These are phyloP conservation scores for Mycena vulgaris DNA, from an alignment of 768 basidiomycete species.

Conservation along the genomic window DNA sequence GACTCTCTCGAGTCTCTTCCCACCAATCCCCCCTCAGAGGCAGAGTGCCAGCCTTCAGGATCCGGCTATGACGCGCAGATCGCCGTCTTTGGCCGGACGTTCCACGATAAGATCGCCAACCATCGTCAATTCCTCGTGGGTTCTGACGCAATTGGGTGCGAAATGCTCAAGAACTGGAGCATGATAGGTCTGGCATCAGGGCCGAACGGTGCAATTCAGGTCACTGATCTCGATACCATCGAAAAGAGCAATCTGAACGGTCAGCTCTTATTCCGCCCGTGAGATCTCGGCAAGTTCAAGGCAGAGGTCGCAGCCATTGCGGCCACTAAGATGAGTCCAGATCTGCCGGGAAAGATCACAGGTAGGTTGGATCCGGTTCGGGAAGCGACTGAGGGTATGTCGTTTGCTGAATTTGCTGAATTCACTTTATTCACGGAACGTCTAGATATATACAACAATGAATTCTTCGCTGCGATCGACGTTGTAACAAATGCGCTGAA, in stretches of 20 bases:
- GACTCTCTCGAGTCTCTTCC: constrained; percentile 98
- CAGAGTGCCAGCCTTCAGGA: constrained; percentile 85
- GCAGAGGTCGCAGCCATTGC: constrained; percentile 93
- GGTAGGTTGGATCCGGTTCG: constrained; percentile 96
- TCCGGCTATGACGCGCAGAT: constrained; percentile 95
- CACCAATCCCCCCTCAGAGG: constrained; percentile 78
- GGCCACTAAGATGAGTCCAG: constrained; percentile 96
- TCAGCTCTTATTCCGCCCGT: constrained; percentile 97
- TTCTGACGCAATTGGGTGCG: constrained; percentile 99
- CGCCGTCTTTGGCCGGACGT: constrained; percentile 93
- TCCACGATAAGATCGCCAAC: constrained; percentile 93
- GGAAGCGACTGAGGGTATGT: constrained; percentile 90
- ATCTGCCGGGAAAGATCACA: constrained; percentile 86
- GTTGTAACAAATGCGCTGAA: constrained; percentile 98
- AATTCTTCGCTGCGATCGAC: constrained; percentile 90
- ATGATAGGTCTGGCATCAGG: constrained; percentile 96
- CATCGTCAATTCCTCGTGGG: constrained; percentile 97
- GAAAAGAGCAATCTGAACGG: constrained; percentile 99
- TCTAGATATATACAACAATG: constrained; percentile 88
- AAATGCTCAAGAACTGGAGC: constrained; percentile 99
- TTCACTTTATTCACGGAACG: constrained; percentile 31
- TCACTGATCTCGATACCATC: constrained; percentile 98
- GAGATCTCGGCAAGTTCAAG: constrained; percentile 98
- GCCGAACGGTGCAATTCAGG: constrained; percentile 84
- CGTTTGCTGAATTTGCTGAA: constrained; percentile 61